Conservation (phyloP, 805 yeast genomes). For the Ogataea paradorogensis region DNA sequence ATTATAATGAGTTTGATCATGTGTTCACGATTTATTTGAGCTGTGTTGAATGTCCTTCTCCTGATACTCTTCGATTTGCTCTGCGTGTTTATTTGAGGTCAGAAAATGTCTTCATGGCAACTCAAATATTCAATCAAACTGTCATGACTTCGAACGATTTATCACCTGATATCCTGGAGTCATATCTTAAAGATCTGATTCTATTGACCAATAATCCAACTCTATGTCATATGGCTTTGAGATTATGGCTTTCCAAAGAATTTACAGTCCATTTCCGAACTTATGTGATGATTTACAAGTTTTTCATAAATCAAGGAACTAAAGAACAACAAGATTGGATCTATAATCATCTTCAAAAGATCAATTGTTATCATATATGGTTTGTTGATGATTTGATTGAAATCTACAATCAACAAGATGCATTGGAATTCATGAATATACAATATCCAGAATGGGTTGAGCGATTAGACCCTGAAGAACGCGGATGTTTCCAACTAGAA, state of each 20-base stretch:
- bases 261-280: conserved; percentile 18
- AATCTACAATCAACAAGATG: conserved; percentile 7
- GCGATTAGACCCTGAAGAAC: conserved; percentile 8
- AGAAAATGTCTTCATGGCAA: conserved; percentile 27
- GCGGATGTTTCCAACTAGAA: conserved; percentile 6
- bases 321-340: conserved; percentile 25
- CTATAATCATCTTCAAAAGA: conserved; percentile 14
- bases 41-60: conserved; percentile 11
- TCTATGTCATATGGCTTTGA: conserved; percentile 25
- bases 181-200: conserved; percentile 22
- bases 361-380: conserved; percentile 16
- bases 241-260: conserved; percentile 26
- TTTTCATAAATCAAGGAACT: conserved; percentile 19
- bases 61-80: conserved; percentile 22
- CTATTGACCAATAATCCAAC: conserved; percentile 21
- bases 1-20: conserved; percentile 24
- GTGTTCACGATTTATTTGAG: conserved; percentile 20
- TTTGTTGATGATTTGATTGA: conserved; percentile 15
- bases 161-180: conserved; percentile 19
- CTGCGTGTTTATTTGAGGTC: conserved; percentile 25
- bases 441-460: conserved; percentile 5
- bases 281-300: conserved; percentile 23
- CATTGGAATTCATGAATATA: conserved; percentile 2
- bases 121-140: conserved; percentile 29
- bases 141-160: conserved; percentile 21